Evolutionary conservation across 768 basidiomycete species (phyloP), one percentile per base, ranked within the genome.

Genomic region (Tephrocybe sp.): DNA sequence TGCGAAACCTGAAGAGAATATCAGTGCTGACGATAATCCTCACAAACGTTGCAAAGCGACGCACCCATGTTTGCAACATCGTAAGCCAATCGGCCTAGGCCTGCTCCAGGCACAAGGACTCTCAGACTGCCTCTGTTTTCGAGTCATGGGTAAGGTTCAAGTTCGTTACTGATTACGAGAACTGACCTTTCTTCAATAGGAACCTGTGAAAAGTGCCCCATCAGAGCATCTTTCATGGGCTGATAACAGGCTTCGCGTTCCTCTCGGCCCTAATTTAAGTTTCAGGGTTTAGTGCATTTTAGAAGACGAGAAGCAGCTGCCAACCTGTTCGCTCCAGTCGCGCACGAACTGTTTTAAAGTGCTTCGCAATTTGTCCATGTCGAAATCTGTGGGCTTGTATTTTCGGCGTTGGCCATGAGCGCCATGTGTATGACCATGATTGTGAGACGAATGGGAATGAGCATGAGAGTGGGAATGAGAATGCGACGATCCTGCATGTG

Each of bases 261-360:
- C 1, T 65, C 64, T 55, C 70, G 75, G 1, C 94, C 94, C 87
- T 94, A n/a, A 18, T 35, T 34, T 7, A 27, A 34, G 13, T 27
- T 37, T 22, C 22, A 42, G n/a, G 19, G 22, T 12, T 42, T 24
- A 51, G 30, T 0, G 9, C 6, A 21, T 9, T 13, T 22, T 16
- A 25, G 16, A 32, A 28, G n/a, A 34, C 3, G 24, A 11, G 18
- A 42, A 11, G 19, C 1, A 16, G 38, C 25, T 34, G 16, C 25
- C 9, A 19, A 92, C 91, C 73, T 92, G 87, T 55, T 75, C 78
- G 52, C 88, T 90, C 94, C 95, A 98, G 62, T 98, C 94, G 11
- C 94, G 78, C 9, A 93, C 93, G 44, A 96, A 87, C 59, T 96
- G 93, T 61, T 96, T 92, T 31, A 98, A 68, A 0, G 94, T 96